phyloP scores from a whole-genome alignment of 2,329 filamentous ascomycete species.

The Penicillium sp. region DNA sequence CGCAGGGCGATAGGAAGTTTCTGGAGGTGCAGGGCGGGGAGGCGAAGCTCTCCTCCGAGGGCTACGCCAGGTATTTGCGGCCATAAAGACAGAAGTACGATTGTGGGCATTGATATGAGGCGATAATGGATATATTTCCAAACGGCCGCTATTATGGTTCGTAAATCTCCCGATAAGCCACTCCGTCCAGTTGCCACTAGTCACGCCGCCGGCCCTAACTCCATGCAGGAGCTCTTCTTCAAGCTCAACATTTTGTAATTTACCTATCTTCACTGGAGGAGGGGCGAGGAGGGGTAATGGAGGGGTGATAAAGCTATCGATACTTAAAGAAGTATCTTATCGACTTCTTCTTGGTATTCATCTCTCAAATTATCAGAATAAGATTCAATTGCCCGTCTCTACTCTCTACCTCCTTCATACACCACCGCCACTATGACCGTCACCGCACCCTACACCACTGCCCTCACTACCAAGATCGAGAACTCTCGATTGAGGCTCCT shows the following conservation, averaged over 20 bases:
- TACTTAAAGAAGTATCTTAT: conserved; percentile 1
- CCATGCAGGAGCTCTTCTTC: background rate
- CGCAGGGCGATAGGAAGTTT: background rate
- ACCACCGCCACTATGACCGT: background rate
- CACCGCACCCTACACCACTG: conserved; percentile 28
- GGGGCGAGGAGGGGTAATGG: background rate
- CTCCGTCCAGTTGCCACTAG: background rate
- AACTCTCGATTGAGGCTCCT: conserved; percentile 48
- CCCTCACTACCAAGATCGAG: conserved; percentile 34
- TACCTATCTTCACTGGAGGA: background rate
- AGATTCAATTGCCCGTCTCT: background rate
- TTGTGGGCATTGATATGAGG: background rate
- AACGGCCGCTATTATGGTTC: background rate
- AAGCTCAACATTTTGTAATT: background rate
- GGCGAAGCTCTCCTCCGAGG: background rate
- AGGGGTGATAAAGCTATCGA: background rate
- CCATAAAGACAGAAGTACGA: background rate
- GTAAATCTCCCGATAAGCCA: background rate
- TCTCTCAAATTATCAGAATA: background rate
- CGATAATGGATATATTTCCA: background rate
- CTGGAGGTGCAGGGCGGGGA: conserved; percentile 5
- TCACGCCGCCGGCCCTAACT: conserved; percentile 2
- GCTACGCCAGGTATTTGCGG: fast-evolving
- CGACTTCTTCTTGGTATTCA: background rate
- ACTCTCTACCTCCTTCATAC: background rate